Evolutionary conservation across 192 early-diverging fungal genomes (phyloP).

Genomic region (Cetraspora pellucida): DNA sequence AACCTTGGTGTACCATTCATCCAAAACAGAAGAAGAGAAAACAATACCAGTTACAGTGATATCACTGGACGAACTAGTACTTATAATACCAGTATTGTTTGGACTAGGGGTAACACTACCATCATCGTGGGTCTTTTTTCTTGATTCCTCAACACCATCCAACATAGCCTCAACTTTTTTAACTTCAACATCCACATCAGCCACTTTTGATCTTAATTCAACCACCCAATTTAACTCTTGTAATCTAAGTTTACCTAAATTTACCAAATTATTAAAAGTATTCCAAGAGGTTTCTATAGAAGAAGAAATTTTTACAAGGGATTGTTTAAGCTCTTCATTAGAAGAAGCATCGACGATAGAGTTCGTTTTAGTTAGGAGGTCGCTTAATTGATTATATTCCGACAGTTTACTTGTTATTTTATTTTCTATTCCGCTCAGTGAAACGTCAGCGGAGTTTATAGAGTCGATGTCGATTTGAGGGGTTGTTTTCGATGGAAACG

Average conservation of each 20-base stretch:
- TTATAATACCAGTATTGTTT: not conserved
- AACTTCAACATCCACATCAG: slow-evolving; percentile 12
- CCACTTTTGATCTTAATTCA: slow-evolving; percentile 20
- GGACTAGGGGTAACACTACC: not conserved
- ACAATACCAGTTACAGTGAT: slow-evolving; percentile 31
- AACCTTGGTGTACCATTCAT: slow-evolving; percentile 35
- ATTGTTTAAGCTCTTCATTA: not conserved
- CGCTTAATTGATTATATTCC: not conserved
- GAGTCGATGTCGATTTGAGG: not conserved
- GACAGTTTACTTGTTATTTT: slow-evolving; percentile 30
- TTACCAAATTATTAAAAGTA: not conserved
- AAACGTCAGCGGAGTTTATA: slow-evolving; percentile 10
- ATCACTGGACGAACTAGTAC: slow-evolving; percentile 2
- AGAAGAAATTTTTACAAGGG: not conserved
- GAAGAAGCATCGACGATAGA: not conserved
- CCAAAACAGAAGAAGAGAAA: slow-evolving; percentile 27
- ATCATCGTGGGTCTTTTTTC: slow-evolving; percentile 22
- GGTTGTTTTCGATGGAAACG: not conserved
- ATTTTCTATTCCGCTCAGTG: not conserved
- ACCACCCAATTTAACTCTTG: slow-evolving; percentile 28
- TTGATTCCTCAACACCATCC: slow-evolving; percentile 30
- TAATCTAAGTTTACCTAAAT: slow-evolving; percentile 26
- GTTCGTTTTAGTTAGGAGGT: not conserved
- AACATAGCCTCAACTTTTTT: slow-evolving; percentile 34
- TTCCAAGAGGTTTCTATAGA: slow-evolving; percentile 20